phyloP scores from a whole-genome alignment of 2,329 filamentous ascomycete species.

The Moelleriella libera region DNA sequence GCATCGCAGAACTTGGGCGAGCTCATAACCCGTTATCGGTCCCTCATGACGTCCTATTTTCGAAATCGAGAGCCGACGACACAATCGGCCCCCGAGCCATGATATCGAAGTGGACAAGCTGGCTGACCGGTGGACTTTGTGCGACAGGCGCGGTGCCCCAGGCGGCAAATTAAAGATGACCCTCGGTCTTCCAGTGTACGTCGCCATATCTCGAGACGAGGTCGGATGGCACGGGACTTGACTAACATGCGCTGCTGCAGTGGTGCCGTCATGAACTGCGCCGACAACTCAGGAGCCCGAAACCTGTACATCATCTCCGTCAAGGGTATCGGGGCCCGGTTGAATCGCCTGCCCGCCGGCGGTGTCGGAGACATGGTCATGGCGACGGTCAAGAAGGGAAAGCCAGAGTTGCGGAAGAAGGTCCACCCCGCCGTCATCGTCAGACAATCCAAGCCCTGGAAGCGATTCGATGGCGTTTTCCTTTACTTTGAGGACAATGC shows the following conservation, averaged over 20 bases:
- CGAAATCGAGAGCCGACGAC: background rate
- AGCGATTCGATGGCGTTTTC: conserved; percentile 95
- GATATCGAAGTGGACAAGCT: background rate
- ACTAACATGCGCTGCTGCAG: conserved; percentile 30
- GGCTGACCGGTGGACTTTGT: background rate
- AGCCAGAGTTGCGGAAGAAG: conserved; percentile 99
- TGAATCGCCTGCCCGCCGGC: conserved; percentile 92
- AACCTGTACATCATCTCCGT: conserved; percentile 99
- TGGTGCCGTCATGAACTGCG: conserved; percentile 99
- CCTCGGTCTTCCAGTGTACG: conserved; percentile 99
- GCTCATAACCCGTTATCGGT: background rate
- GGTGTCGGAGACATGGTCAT: conserved; percentile 99
- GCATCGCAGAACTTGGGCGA: too few relatives aligned
- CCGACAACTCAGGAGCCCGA: conserved; percentile 96
- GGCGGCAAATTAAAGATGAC: conserved; percentile 99
- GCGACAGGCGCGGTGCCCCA: conserved; percentile 64
- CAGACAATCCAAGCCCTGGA: conserved; percentile 98
- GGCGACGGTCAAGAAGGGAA: conserved; percentile 99
- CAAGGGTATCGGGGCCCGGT: conserved; percentile 93
- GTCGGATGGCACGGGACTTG: background rate
- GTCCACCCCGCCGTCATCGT: conserved; percentile 99
- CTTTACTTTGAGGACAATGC: conserved; percentile 99
- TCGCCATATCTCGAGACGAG: conserved; percentile 5
- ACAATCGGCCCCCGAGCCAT: background rate
- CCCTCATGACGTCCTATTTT: background rate